A percentile compares a stretch with the other conserved stretches of the same genome.
These are phyloP conservation scores for Trypanosoma grayi DNA, from an alignment of 208 protist species.

Conservation along the genomic window DNA sequence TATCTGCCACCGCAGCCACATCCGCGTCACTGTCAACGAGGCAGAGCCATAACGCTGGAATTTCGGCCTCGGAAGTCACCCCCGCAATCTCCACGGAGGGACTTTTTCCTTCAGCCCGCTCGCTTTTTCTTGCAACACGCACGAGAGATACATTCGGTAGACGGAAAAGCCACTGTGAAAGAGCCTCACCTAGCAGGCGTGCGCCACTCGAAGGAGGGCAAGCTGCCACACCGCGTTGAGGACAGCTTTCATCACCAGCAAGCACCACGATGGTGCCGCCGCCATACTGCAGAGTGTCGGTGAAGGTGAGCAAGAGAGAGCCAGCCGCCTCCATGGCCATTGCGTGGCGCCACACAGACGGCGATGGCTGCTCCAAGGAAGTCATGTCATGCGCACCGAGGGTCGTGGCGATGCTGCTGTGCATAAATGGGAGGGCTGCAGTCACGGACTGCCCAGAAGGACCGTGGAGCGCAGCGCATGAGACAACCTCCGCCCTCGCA, in stretches of 20 bases:
- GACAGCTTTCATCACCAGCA: background rate
- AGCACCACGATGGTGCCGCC: slow-evolving; percentile 9
- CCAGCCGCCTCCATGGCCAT: slow-evolving; percentile 45
- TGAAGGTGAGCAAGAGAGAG: slow-evolving; percentile 49
- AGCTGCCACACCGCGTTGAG: background rate
- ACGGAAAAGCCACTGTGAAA: slow-evolving; percentile 14
- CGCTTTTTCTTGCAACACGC: background rate
- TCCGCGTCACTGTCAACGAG: slow-evolving; percentile 5
- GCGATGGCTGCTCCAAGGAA: background rate
- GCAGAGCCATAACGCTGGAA: background rate
- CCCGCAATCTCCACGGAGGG: too few species aligned
- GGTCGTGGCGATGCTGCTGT: slow-evolving; percentile 15
- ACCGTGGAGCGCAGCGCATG: slow-evolving; percentile 17
- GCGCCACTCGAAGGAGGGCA: background rate
- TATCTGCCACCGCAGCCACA: background rate
- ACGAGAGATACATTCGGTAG: background rate
- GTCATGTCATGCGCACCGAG: slow-evolving; percentile 20
- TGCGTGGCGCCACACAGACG: slow-evolving; percentile 58
- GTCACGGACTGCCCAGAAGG: background rate
- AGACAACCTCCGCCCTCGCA: slow-evolving; percentile 2
- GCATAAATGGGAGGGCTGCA: slow-evolving; percentile 22
- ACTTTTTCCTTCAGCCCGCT: background rate
- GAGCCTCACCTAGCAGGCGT: slow-evolving; percentile 2
- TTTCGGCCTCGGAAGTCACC: background rate
- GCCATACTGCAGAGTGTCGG: slow-evolving; percentile 23